Conservation (phyloP, 1,284 basidiomycete species). For the Ceratobasidium sp. region DNA sequence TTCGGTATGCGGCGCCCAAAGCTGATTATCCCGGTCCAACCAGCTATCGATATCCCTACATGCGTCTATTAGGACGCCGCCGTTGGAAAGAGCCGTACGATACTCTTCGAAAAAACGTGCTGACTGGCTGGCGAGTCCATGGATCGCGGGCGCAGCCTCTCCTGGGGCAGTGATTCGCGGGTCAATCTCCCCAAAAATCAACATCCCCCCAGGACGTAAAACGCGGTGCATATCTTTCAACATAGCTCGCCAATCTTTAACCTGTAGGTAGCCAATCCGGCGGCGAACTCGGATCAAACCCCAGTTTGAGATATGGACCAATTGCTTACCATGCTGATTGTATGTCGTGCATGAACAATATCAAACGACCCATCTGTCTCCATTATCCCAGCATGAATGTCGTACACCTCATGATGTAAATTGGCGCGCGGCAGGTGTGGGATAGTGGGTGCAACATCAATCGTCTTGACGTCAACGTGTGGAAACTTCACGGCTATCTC, state of each 20-base stretch:
- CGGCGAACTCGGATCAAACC: not conserved
- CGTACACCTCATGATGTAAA: constrained; percentile 48
- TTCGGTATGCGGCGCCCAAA: constrained; percentile 1
- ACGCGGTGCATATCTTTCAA: constrained; percentile 45
- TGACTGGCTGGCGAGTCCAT: not conserved
- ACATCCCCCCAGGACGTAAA: constrained; percentile 46
- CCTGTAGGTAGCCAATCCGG: not conserved
- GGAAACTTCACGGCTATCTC: constrained; percentile 48
- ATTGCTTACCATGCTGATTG: constrained; percentile 29
- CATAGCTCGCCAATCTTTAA: constrained; percentile 41
- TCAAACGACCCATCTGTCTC: constrained; percentile 45
- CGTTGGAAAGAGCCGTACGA: not conserved
- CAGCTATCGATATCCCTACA: constrained; percentile 24
- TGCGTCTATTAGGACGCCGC: constrained; percentile 20
- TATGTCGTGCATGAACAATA: constrained; percentile 47
- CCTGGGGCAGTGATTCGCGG: constrained; percentile 19
- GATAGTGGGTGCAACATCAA: constrained; percentile 47
- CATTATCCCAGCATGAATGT: constrained; percentile 46
- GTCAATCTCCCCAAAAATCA: constrained; percentile 49
- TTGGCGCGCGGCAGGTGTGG: constrained; percentile 45
- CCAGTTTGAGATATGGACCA: not conserved
- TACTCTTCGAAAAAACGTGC: constrained; percentile 17
- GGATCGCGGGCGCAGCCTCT: not conserved
- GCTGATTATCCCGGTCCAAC: not conserved
- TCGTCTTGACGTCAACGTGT: constrained; percentile 46